Evolutionary conservation across 768 basidiomycete genomes (phyloP), one percentile per base, ranked within the genome.

Genomic region (Xerocomus brunneocitrinus): DNA sequence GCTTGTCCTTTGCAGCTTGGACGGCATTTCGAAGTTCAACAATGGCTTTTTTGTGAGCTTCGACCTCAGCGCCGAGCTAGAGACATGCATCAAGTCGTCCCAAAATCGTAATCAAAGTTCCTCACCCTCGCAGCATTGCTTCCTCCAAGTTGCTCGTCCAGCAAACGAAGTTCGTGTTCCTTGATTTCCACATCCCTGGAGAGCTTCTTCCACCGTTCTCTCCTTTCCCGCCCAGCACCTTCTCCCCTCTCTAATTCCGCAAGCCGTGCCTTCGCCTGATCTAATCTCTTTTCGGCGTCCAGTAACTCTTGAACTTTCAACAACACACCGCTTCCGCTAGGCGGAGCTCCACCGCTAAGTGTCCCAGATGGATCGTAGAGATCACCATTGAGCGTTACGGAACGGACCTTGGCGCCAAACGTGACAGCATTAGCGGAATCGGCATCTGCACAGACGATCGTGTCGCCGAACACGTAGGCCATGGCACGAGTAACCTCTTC

Each of bases 331-430:
- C 79, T 84, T 24, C 83, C 77, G 56, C 75, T 86, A 0, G 94
- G 91, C 0, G 92, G 85, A 1, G 92, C 82, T 1, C 97, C 97
- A 5, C 97, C 97, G 19, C 86, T 91, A 19, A 99, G 81, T 0
- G 90, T 95, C 7, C 95, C 95, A 8, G 89, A 88, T 2, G 97
- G 95, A 57, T 99, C 97, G 68, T 99, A 98, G 10, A 97, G 83
- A 63, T 98, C 97, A 2, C 97, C 97, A 3, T 91, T 87, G 22
- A 97, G 76, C 7, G 97, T 99, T 44, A 98, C 94, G 9, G 91
- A 94, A 47, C 85, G 85, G 46, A 89, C 83, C 27, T 69, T 69
- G 5, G 68, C 68, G 9, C 82, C 76, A 74, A 98, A 98, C 0
- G 97, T 97, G 40, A 97, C 89, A 0, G 74, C 71, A 65, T 92